Conservation (phyloP, 2,329 filamentous ascomycete genomes). For the Chaetomium sp. region DNA sequence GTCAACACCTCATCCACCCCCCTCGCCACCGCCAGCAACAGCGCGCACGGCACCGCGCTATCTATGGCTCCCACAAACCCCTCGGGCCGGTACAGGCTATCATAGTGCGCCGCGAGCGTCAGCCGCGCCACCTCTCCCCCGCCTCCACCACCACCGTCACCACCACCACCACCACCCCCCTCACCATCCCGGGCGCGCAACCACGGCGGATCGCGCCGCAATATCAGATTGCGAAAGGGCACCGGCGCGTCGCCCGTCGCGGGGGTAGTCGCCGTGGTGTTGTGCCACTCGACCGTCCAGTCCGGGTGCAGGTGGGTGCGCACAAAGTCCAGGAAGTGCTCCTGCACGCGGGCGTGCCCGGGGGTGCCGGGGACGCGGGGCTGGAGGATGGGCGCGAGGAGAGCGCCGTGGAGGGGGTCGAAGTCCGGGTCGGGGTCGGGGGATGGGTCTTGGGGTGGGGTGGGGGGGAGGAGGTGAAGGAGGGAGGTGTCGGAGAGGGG, state of each 20-base stretch:
- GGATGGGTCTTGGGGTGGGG: neutral
- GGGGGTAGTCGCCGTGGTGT: constrained; percentile 84
- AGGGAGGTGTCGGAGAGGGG: constrained; percentile 75
- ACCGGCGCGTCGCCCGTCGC: constrained; percentile 69
- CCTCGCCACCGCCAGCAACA: constrained; percentile 83
- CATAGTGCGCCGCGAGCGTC: constrained; percentile 91
- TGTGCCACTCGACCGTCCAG: constrained; percentile 84
- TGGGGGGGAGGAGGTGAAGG: constrained; percentile 41
- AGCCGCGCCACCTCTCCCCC: constrained; percentile 70
- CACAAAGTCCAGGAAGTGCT: constrained; percentile 87
- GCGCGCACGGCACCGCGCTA: constrained; percentile 90
- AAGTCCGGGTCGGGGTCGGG: constrained; percentile 78
- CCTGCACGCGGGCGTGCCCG: constrained; percentile 70
- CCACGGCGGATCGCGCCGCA: constrained; percentile 87
- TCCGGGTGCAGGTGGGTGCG: constrained; percentile 65
- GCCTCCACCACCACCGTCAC: constrained; percentile 58
- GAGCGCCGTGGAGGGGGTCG: constrained; percentile 67
- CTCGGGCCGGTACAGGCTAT: constrained; percentile 75
- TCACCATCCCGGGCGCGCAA: constrained; percentile 44
- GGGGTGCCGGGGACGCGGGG: constrained; percentile 86
- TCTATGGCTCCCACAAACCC: constrained; percentile 95
- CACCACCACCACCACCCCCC: constrained; percentile 63
- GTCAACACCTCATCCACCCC: constrained; percentile 79
- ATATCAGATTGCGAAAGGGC: constrained; percentile 85
- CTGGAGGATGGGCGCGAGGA: constrained; percentile 84